phyloP scores from a whole-genome alignment of 257 asterid species.

The Striga asiatica region DNA sequence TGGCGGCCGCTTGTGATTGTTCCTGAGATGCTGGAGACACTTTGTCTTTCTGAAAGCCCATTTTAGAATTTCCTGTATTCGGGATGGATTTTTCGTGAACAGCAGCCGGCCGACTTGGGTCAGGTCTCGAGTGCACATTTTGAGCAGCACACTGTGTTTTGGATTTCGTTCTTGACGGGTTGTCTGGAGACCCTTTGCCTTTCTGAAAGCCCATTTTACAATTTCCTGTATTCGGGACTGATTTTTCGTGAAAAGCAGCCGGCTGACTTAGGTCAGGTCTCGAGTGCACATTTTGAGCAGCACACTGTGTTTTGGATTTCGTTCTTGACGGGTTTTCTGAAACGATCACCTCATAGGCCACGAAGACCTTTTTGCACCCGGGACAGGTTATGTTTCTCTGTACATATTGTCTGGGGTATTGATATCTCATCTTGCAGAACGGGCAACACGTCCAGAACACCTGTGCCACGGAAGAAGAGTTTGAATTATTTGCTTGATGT shows the following conservation, averaged over 20 bases:
- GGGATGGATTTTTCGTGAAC: slow-evolving; percentile 11
- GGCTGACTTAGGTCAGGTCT: slow-evolving; percentile 20
- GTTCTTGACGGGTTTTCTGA: slow-evolving; percentile 12
- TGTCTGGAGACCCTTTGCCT: slow-evolving; percentile 13
- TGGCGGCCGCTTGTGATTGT: slow-evolving; percentile 14
- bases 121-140: slow-evolving; percentile 19
- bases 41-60: slow-evolving; percentile 14
- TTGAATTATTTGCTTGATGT: slow-evolving; percentile 17
- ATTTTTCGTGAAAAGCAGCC: slow-evolving; percentile 14
- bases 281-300: slow-evolving; percentile 15
- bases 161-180: slow-evolving; percentile 10
- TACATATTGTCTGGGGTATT: slow-evolving; percentile 19
- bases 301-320: slow-evolving; percentile 14
- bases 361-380: slow-evolving; percentile 24
- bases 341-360: slow-evolving; percentile 19
- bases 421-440: slow-evolving; percentile 23
- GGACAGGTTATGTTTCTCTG: slow-evolving; percentile 25
- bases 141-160: slow-evolving; percentile 16
- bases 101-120: slow-evolving; percentile 13
- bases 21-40: slow-evolving; percentile 12
- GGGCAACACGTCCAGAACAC: slow-evolving; percentile 55
- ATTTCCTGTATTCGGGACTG: slow-evolving; percentile 7
- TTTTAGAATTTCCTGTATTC: slow-evolving; percentile 7
- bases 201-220: slow-evolving; percentile 11
- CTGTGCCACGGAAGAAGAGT: slow-evolving; percentile 12